phyloP scores from a whole-genome alignment of 768 basidiomycete species.

The Leccinum imitatum region DNA sequence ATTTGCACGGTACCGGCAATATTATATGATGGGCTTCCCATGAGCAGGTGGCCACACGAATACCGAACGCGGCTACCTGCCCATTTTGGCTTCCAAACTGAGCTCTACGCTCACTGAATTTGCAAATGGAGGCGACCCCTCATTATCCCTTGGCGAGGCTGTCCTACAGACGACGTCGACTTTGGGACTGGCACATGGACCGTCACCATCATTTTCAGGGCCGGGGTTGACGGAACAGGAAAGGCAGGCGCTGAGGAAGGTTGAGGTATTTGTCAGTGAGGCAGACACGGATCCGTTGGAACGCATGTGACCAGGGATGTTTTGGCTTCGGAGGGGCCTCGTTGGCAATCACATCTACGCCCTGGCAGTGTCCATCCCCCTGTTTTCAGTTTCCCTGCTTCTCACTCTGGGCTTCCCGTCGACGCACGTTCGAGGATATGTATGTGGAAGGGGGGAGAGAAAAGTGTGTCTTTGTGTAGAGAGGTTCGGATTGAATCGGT shows the following conservation, averaged over 20 bases:
- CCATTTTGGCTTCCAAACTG: slow-evolving; percentile 67
- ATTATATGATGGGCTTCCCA: slow-evolving; percentile 18
- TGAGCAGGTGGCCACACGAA: slow-evolving; percentile 83
- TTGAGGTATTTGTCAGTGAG: slow-evolving; percentile 71
- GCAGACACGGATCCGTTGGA: slow-evolving; percentile 74
- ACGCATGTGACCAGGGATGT: slow-evolving; percentile 45
- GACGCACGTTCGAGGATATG: slow-evolving; percentile 2
- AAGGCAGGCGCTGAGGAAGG: slow-evolving; percentile 23
- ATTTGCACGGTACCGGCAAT: slow-evolving; percentile 18
- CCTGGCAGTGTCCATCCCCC: background rate
- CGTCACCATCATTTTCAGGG: slow-evolving; percentile 17
- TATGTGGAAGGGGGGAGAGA: background rate
- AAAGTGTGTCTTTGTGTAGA: background rate
- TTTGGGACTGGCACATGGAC: slow-evolving; percentile 23
- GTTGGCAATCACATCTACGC: background rate
- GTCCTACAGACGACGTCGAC: slow-evolving; percentile 22
- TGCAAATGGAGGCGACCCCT: slow-evolving; percentile 20
- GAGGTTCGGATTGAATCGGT: background rate
- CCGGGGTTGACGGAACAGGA: slow-evolving; percentile 33
- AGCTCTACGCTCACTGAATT: slow-evolving; percentile 44
- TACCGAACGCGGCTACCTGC: slow-evolving; percentile 92
- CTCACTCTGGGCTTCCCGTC: background rate
- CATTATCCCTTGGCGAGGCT: background rate
- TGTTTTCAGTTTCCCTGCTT: background rate
- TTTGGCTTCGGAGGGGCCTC: background rate